Percentiles rank a stretch among this genome's conserved stretches.
Conservation (phyloP, 176 grass and related monocot genomes). For the Aegilops bicornis region DNA sequence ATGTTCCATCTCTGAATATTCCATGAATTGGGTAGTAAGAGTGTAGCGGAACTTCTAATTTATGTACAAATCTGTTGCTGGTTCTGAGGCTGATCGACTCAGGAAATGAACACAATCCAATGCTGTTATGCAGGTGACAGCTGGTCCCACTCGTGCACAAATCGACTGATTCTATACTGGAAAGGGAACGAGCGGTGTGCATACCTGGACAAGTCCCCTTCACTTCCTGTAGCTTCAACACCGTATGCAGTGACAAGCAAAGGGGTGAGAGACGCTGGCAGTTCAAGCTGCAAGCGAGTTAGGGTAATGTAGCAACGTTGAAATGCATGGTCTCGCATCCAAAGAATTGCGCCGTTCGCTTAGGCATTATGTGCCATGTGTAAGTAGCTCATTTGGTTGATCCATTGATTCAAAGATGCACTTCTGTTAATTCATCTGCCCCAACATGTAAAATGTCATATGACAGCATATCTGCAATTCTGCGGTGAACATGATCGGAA, state of each 20-base stretch:
- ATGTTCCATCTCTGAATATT: conserved; percentile 8
- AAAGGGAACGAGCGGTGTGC: conserved; percentile 70
- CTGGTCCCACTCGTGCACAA: conserved; percentile 94
- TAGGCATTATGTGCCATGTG: neutral
- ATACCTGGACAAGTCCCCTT: conserved; percentile 84
- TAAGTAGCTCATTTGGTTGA: neutral
- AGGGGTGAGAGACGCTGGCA: conserved; percentile 48
- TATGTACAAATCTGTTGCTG: neutral
- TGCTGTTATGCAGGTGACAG: conserved; percentile 69
- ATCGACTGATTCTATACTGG: conserved; percentile 83
- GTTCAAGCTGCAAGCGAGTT: conserved; percentile 53
- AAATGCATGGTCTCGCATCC: neutral
- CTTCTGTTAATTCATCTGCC: neutral
- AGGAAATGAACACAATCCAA: neutral
- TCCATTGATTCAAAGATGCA: neutral
- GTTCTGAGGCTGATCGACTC: neutral
- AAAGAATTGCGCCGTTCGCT: neutral
- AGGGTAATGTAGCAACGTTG: conserved; percentile 25
- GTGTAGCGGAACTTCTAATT: neutral
- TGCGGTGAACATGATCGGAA: neutral
- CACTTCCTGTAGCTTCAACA: conserved; percentile 76
- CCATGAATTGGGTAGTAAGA: neutral
- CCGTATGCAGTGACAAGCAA: conserved; percentile 72
- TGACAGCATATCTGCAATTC: neutral
- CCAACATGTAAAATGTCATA: neutral